Percentiles rank a stretch among this genome's conserved stretches.
Conservation (phyloP, 768 basidiomycete species). For the Terana coerulea region DNA sequence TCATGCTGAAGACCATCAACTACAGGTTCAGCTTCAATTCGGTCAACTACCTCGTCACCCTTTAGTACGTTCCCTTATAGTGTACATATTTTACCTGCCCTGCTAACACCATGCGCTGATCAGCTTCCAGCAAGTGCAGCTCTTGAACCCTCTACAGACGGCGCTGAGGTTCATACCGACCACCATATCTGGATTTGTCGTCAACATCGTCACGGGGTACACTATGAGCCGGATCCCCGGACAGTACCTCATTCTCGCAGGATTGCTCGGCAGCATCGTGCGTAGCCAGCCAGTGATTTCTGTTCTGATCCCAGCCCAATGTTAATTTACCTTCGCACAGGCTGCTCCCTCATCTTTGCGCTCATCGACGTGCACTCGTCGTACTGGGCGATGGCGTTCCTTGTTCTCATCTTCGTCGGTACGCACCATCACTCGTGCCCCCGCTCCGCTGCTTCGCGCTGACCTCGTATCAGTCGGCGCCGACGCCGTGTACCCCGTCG, state of each 20-base stretch:
- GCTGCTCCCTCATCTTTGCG: constrained; percentile 26
- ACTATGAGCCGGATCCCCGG: constrained; percentile 23
- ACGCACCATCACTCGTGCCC: no score
- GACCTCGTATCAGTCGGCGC: no score
- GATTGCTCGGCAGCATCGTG: constrained; percentile 25
- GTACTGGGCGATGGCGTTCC: constrained; percentile 29
- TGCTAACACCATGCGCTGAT: no score
- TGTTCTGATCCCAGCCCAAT: background rate
- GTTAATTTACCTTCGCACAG: constrained; percentile 13
- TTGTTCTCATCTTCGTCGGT: constrained; percentile 25
- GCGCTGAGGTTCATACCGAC: constrained; percentile 29
- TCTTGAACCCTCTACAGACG: constrained; percentile 25
- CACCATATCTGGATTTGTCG: constrained; percentile 22
- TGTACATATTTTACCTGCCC: no score
- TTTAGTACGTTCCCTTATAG: no score
- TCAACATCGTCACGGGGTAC: constrained; percentile 5
- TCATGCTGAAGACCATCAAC: no score
- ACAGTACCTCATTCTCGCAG: constrained; percentile 23
- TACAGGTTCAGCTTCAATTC: constrained; percentile 30
- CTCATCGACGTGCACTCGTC: constrained; percentile 24
- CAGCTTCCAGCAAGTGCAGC: constrained; percentile 28
- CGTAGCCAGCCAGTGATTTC: background rate
- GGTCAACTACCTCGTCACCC: constrained; percentile 24
- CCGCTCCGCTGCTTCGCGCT: no score
- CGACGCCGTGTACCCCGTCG: constrained; percentile 27